phyloP scores from a whole-genome alignment of 345 rosid genomes.

The Ceriops decandra region DNA sequence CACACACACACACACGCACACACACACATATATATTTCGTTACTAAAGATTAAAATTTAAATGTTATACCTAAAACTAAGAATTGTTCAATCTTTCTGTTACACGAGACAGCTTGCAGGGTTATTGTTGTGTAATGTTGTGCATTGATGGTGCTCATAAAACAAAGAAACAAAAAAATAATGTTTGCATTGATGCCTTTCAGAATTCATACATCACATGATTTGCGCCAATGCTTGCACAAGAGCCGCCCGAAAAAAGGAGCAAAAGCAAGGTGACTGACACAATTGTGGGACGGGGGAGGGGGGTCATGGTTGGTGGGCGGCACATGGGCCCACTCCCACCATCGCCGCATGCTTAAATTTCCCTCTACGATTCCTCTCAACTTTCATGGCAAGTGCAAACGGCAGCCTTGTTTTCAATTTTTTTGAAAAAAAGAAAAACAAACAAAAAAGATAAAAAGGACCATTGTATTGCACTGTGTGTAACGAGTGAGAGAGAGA shows the following conservation, averaged over 20 bases:
- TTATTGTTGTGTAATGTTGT: background rate
- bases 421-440: background rate
- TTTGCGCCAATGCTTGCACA: conserved; percentile 20
- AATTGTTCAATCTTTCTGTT: no score
- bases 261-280: background rate
- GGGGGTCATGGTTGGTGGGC: conserved; percentile 34
- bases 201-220: conserved; percentile 24
- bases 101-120: no score
- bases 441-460: background rate
- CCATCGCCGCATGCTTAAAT: background rate
- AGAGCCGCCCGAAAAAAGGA: background rate
- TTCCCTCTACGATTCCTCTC: conserved; percentile 3
- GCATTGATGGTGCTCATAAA: background rate
- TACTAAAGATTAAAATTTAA: no score
- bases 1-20: no score
- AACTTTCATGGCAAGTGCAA: conserved; percentile 9
- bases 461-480: background rate
- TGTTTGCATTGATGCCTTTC: background rate
- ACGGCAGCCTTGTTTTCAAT: conserved; percentile 6
- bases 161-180: no score
- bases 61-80: no score
- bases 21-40: no score
- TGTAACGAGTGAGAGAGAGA: no score
- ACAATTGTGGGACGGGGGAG: background rate
- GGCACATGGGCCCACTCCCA: conserved; percentile 31